These are phyloP conservation scores for Wickerhamiella dianesei DNA, from an alignment of 805 yeast species.

Conservation along the genomic window DNA sequence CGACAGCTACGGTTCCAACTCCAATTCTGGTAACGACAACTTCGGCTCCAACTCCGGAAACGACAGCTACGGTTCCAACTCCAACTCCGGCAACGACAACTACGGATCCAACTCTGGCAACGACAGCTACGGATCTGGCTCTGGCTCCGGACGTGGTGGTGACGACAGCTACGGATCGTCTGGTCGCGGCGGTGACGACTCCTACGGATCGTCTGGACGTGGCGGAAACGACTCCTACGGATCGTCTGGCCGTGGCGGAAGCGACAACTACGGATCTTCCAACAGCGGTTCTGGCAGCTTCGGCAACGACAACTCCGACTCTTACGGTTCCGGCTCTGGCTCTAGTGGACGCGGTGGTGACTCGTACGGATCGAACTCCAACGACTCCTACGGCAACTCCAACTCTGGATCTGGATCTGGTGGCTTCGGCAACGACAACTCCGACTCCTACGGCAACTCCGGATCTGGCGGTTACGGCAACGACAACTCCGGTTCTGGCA, in stretches of 20 bases:
- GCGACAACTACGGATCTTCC: slow-evolving; percentile 27
- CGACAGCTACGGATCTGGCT: slow-evolving; percentile 26
- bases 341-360: slow-evolving; percentile 22
- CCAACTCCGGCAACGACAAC: slow-evolving; percentile 25
- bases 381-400: no score
- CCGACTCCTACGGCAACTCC: background rate
- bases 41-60: slow-evolving; percentile 13
- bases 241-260: slow-evolving; percentile 25
- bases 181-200: no score
- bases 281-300: background rate
- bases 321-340: background rate
- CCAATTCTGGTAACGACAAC: slow-evolving; percentile 13
- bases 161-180: slow-evolving; percentile 8
- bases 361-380: no score
- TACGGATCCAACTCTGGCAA: slow-evolving; percentile 26
- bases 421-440: background rate
- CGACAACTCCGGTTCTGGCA: no score
- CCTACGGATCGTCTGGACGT: slow-evolving; percentile 25
- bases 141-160: slow-evolving; percentile 1
- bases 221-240: no score
- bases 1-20: slow-evolving; percentile 10
- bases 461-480: slow-evolving; percentile 20
- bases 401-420: background rate
- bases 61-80: slow-evolving; percentile 23
- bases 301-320: background rate